Percentiles rank a stretch among this genome's conserved stretches.
Evolutionary conservation across 1,284 basidiomycete genomes (phyloP).

Genomic region (Gomphus bonarii): DNA sequence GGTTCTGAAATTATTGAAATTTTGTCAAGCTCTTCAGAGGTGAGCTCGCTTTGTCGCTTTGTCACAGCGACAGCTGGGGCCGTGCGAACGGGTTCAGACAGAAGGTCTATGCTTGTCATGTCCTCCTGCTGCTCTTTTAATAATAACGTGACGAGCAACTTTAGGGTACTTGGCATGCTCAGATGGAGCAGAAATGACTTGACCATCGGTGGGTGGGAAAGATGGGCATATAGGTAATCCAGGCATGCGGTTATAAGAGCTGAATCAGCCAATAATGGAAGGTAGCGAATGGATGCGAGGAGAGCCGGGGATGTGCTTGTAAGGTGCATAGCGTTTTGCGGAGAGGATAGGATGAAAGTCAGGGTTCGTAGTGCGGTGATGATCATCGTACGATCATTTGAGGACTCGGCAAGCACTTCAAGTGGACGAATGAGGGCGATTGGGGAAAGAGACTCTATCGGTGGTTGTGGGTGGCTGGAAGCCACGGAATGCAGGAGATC

Average conservation of each 20-base stretch:
- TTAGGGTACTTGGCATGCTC: constrained; percentile 56
- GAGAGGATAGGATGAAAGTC: constrained; percentile 49
- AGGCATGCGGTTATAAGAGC: constrained; percentile 56
- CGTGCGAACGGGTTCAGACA: constrained; percentile 46
- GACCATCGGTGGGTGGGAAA: constrained; percentile 66
- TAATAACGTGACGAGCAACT: constrained; percentile 55
- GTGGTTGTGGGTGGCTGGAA: constrained; percentile 29
- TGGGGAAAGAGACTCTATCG: constrained; percentile 16
- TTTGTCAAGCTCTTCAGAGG: constrained; percentile 52
- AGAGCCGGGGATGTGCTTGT: constrained; percentile 45
- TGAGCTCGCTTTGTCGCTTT: constrained; percentile 49
- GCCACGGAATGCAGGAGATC: constrained; percentile 50
- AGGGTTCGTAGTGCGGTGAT: constrained; percentile 52
- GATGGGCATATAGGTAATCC: constrained; percentile 68
- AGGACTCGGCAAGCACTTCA: constrained; percentile 40
- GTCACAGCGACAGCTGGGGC: constrained; percentile 37
- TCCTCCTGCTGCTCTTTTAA: constrained; percentile 62
- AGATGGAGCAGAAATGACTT: constrained; percentile 62
- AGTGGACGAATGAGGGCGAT: constrained; percentile 39
- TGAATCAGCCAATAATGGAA: constrained; percentile 66
- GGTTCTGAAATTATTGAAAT: constrained; percentile 56
- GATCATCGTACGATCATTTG: constrained; percentile 63
- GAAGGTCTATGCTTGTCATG: constrained; percentile 41
- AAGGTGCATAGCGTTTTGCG: constrained; percentile 45
- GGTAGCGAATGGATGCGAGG: constrained; percentile 50